Evolutionary conservation across 371 early-diverging fungal species (phyloP), one percentile per base, ranked within the genome.

Genomic region (Apophysomyces elegans): DNA sequence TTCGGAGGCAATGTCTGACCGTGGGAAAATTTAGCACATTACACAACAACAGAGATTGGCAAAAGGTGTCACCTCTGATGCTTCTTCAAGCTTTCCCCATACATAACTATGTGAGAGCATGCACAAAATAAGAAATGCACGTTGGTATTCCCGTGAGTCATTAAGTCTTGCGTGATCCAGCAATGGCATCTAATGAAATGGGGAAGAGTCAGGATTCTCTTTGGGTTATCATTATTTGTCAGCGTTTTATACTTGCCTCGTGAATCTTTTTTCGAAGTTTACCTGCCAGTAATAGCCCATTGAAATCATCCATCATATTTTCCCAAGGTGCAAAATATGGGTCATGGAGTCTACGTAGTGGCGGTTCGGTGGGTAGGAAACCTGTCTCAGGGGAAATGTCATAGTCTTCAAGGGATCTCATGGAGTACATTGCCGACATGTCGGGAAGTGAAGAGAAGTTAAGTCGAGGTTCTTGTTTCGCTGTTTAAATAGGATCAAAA

Each of bases 291-390:
- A 96, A 77, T 36, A 93, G 84, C 13, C 84, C 87, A 66, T 89
- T 90, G 74, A 95, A 86, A 63, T 89, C 77, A 59, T 92, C 90
- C 79, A 96, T 82, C 67, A 94, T 81, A 0, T 61, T 66, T 76
- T 97, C 98, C 99, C 98, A 98, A 5, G 94, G 93, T 38, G 86
- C 90, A 79, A 88, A 96, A 74, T 93, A 92, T 9, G 85, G 76
- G 59, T 89, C 84, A 1, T 88, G 74, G 18, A 97, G 78, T 41
- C 94, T 80, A 5, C 78, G 73, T 59, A 96, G 80, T 43, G 94
- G 93, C 32, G 91, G 91, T 37, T 84, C 84, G 21, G 81, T 68
- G 2, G 96, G 97, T 37, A 97, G 77, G 76, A 98, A 98, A 0
- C 98, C 98, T n/a, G 90, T 91, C 32, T 76, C 68, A 2, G 93